Conservation (phyloP, 371 early-diverging fungal genomes). For the Capillidium heterosporum region DNA sequence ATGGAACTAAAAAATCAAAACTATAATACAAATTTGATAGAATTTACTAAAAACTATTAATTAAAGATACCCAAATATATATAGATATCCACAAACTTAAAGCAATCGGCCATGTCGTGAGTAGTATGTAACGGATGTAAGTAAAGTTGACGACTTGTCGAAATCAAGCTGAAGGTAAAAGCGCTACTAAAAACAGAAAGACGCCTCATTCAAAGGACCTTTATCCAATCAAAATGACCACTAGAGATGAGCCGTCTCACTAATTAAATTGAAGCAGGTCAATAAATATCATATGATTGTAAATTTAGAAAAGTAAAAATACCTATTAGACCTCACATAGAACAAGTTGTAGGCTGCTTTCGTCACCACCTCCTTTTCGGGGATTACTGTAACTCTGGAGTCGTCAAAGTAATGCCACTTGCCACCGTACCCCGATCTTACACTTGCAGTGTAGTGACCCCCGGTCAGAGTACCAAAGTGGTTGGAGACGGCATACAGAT, state of each 20-base stretch:
- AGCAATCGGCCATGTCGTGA: too few species aligned
- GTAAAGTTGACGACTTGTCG: too few species aligned
- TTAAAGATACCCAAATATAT: too few species aligned
- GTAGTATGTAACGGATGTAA: too few species aligned
- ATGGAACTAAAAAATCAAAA: too few species aligned
- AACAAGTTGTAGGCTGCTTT: conserved; percentile 9
- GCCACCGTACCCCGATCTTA: conserved; percentile 48
- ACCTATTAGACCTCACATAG: conserved; percentile 7
- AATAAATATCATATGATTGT: background rate
- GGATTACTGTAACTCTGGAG: conserved; percentile 49
- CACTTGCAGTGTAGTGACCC: conserved; percentile 91
- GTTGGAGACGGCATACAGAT: conserved; percentile 86
- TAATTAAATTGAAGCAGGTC: background rate
- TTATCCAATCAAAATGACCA: too few species aligned
- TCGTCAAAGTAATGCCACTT: conserved; percentile 93
- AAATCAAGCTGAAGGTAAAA: too few species aligned
- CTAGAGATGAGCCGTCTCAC: conserved; percentile 5
- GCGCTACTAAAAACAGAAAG: too few species aligned
- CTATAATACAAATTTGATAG: too few species aligned
- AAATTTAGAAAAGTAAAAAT: background rate
- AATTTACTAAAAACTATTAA: too few species aligned
- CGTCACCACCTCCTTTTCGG: conserved; percentile 32
- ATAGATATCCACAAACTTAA: too few species aligned
- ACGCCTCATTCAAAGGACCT: too few species aligned
- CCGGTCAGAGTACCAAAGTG: conserved; percentile 82